Evolutionary conservation across 2,329 filamentous ascomycete genomes (phyloP).

Genomic region (Bimuria novae-zelandiae): DNA sequence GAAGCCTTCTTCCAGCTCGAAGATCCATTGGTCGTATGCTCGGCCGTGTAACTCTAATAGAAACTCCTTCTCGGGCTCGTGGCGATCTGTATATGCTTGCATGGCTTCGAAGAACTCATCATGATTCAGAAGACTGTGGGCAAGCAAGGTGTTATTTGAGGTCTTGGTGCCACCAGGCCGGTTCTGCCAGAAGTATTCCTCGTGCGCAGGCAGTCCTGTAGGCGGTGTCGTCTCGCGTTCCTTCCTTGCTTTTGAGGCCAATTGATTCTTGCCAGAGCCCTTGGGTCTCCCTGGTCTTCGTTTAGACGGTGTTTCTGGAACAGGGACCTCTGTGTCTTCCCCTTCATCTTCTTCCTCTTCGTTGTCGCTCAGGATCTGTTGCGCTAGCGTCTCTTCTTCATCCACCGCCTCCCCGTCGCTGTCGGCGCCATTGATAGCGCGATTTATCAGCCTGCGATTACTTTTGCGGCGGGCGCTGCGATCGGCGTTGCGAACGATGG

Average conservation of each 20-base stretch:
- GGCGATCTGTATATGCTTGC: conserved; percentile 68
- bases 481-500: conserved; percentile 72
- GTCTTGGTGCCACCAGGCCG: conserved; percentile 80
- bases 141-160: conserved; percentile 80
- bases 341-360: conserved; percentile 46
- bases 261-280: conserved; percentile 49
- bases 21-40: conserved; percentile 89
- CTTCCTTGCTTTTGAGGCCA: conserved; percentile 55
- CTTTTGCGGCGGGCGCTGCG: conserved; percentile 87
- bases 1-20: conserved; percentile 86
- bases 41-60: conserved; percentile 76
- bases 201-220: conserved; percentile 80
- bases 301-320: conserved; percentile 60
- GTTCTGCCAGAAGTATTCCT: conserved; percentile 93
- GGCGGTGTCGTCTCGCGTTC: conserved; percentile 79
- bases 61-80: conserved; percentile 70
- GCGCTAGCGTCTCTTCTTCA: conserved; percentile 69
- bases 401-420: conserved; percentile 71
- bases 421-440: conserved; percentile 64
- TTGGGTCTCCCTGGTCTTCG: conserved; percentile 53
- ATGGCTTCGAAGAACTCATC: conserved; percentile 85
- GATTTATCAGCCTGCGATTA: conserved; percentile 74
- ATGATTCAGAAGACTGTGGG: conserved; percentile 78
- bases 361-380: conserved; percentile 68
- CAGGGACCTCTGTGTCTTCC: conserved; percentile 26